Conservation (phyloP, 345 rosid species). For the Ceriops tagal region DNA sequence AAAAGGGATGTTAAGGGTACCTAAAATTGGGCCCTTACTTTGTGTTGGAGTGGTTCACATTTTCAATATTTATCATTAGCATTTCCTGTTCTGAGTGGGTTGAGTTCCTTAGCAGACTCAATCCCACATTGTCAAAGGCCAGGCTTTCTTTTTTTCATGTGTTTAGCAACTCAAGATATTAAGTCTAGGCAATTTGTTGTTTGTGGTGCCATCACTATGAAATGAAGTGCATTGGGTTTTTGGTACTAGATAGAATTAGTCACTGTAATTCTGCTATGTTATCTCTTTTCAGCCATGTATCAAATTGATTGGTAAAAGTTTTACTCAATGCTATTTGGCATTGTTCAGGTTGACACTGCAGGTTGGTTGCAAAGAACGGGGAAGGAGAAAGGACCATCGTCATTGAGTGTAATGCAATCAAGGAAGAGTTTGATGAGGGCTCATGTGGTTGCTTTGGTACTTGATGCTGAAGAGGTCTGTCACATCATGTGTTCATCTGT, state of each 20-base stretch:
- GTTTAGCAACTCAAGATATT: too few species aligned
- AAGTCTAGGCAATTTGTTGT: too few species aligned
- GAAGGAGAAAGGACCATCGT: constrained; percentile 83
- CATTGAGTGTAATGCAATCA: constrained; percentile 88
- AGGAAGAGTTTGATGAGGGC: constrained; percentile 95
- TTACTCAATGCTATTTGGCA: neutral
- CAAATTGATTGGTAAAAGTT: neutral
- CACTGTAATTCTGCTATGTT: neutral
- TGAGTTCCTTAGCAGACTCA: too few species aligned
- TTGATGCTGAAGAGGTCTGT: constrained; percentile 91
- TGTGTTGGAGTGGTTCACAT: too few species aligned
- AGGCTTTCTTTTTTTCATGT: too few species aligned
- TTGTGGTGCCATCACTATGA: neutral
- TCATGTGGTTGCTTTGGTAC: constrained; percentile 85
- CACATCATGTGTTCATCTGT: neutral
- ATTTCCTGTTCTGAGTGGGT: too few species aligned
- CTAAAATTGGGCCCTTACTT: too few species aligned
- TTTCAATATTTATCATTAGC: too few species aligned
- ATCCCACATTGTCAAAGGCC: too few species aligned
- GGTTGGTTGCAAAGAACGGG: constrained; percentile 95
- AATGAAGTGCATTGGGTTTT: neutral
- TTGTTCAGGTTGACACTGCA: constrained; percentile 83
- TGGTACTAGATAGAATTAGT: neutral
- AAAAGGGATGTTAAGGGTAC: too few species aligned
- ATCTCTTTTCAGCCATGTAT: neutral